Base-by-base conservation (phyloP, 495 filamentous ascomycete species). In the Aspergillus sparsus region DNA sequence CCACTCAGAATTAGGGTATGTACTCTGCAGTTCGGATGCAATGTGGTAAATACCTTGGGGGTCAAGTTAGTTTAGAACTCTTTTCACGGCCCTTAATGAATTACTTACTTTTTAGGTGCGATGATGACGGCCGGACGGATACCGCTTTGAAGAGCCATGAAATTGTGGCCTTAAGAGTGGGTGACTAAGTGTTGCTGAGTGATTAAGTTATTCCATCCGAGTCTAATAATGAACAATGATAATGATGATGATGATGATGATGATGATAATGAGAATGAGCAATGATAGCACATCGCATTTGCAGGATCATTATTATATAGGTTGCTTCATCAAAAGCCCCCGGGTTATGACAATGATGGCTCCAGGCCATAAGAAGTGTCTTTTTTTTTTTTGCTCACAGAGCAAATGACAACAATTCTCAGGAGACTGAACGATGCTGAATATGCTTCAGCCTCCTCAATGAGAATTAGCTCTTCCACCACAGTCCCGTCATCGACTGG, bases 21-120 rank as follows among this genome's bases (percentile, higher is more conserved):
- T 55, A n/a, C 15, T 27, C 21, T 15, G 11, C 11, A 16, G 42
- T 15, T 46, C 12, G 42, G 42, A 46, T 45, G 12, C 10, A 46
- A 32, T 27, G 15, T 33, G 49, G 37, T 51, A 51, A 32, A 55
- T 39, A 45, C 45, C 56, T 27, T 58, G 56, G 18, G 44, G 44
- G 33, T 37, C 39, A 46, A 35, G 41, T 58, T 45, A 50, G 33
- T 9, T 35, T 45, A 33, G 27, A 7, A 6, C 6, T 47, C 9
- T 15, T 10, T 16, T 9, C 10, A 6, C 44, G 18, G n/a, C 27
- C 6, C 6, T 47, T 16, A 42, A 10, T 27, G 44, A 16, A 7
- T 18, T 7, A 1, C 13, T 47, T 47, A 47, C 15, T 16, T 47
- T 47, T 21, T 16, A 21, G 44, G 10, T 27, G 21, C 21, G 21